Base-by-base conservation (phyloP, 257 asterid genomes). In the Perilla frutescens region DNA sequence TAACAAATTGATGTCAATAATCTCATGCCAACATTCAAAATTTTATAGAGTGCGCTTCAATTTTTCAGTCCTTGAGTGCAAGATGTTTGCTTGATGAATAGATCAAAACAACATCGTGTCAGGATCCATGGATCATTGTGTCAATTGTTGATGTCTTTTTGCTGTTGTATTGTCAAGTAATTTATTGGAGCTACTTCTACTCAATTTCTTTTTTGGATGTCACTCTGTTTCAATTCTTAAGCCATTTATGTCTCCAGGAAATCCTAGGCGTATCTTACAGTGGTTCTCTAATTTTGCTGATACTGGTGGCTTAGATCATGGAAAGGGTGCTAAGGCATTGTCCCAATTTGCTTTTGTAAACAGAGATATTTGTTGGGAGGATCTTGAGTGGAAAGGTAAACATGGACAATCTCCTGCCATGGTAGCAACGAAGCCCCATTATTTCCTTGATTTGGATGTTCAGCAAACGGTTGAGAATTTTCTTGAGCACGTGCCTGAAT, bases 401-500 rank as follows among this genome's bases (percentile, higher is more conserved):
- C 99, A 90, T 75, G 99, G 99, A 48, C 97, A 94, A 74, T 91
- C 97, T 77, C 99, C 97, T 73, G 99, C 99, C 76, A 88, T 91
- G 97, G 99, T 94, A 84, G 99, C 99, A 54, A 87, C 99, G 34
- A 91, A 94, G 87, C 99, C 98, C 70, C 97, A 94, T 79, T 94
- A 94, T 80, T 91, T 94, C 82, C 97, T 94, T 76, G 99, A 91
- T 84, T 84, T 94, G 78, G 99, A 94, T 81, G 97, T 94, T 62
- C 90, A 85, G 57, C 83, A 76, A 58, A 94, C 97, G n/a, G 96
- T 94, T 50, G 96, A 94, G 69, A 91, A 94, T 80, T 94, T 94
- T 86, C 85, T 91, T 43, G 93, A 91, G 79, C 91, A 94, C 55
- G 96, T 94, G 62, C 97, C 99, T 45, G 93, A 87, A 64, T 94